These are phyloP conservation scores for Kodamaea restingae DNA, from an alignment of 805 yeast genomes.

Conservation along the genomic window DNA sequence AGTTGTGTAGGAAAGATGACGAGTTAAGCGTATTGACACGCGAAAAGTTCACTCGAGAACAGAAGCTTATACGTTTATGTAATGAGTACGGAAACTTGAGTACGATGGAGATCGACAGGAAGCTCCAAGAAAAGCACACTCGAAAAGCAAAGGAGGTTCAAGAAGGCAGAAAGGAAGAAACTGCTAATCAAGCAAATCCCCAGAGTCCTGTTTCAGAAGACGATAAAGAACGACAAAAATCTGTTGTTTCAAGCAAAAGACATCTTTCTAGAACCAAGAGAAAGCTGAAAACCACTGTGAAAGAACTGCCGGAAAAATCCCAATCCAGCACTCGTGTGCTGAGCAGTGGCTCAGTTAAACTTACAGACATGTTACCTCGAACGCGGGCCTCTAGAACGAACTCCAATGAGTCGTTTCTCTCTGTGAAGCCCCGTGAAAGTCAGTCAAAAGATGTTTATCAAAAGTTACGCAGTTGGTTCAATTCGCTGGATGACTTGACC, in stretches of 20 bases:
- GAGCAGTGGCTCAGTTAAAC: not conserved
- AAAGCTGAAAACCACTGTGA: not conserved
- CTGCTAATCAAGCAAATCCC: no score
- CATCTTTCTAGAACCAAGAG: not conserved
- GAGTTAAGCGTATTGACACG: conserved; percentile 38
- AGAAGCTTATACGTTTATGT: conserved; percentile 27
- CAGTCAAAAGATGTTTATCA: conserved; percentile 4
- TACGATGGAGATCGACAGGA: conserved; percentile 31
- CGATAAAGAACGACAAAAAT: not conserved
- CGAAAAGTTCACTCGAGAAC: conserved; percentile 31
- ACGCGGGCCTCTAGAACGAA: not conserved
- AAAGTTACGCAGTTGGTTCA: conserved; percentile 17
- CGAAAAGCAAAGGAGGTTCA: conserved; percentile 4
- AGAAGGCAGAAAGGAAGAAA: not conserved
- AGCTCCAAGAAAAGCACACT: conserved; percentile 17
- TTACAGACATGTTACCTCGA: no score
- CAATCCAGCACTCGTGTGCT: not conserved
- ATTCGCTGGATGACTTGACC: conserved; percentile 8
- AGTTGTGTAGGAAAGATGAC: conserved; percentile 45
- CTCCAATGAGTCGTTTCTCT: not conserved
- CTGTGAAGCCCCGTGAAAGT: not conserved
- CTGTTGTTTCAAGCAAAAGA: not conserved
- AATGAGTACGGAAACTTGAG: conserved; percentile 35
- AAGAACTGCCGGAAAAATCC: no score
- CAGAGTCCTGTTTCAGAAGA: no score